Percentiles rank a stretch among this genome's conserved stretches.
Evolutionary conservation across 2,329 filamentous ascomycete species (phyloP).

Genomic region (Coniella lustricola): DNA sequence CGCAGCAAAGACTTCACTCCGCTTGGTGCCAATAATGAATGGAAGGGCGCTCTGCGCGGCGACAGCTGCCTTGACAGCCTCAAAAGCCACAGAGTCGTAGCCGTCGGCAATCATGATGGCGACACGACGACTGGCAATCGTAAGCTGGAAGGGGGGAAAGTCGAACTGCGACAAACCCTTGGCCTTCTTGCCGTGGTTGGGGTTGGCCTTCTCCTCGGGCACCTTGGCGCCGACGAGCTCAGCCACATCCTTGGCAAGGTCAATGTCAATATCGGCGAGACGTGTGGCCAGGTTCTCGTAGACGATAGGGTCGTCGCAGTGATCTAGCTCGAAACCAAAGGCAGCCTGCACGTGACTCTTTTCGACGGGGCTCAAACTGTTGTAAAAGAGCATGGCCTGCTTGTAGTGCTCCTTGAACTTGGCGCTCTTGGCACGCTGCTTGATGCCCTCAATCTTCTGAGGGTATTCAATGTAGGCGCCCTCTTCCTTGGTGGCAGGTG

Average conservation of each 20-base stretch:
- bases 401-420: conserved; percentile 75
- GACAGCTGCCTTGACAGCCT: conserved; percentile 57
- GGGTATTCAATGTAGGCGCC: conserved; percentile 65
- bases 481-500: conserved; percentile 54
- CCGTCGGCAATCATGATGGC: conserved; percentile 74
- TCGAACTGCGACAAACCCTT: conserved; percentile 64
- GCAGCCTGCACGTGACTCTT: conserved; percentile 55
- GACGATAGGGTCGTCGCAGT: conserved; percentile 72
- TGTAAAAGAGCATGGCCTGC: conserved; percentile 78
- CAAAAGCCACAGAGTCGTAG: conserved; percentile 61
- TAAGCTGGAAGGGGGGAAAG: conserved; percentile 54
- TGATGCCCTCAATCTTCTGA: conserved; percentile 60
- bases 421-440: conserved; percentile 58
- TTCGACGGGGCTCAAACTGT: conserved; percentile 63
- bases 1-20: conserved; percentile 57
- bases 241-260: conserved; percentile 61
- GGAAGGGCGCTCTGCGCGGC: conserved; percentile 57
- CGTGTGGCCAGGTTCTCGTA: conserved; percentile 64
- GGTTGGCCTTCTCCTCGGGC: conserved; percentile 42
- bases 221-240: conserved; percentile 60
- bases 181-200: conserved; percentile 62
- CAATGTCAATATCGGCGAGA: conserved; percentile 64
- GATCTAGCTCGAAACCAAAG: conserved; percentile 66
- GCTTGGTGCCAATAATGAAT: conserved; percentile 64
- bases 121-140: conserved; percentile 63